Base-by-base conservation (phyloP, 1,284 basidiomycete genomes). In the Acaromyces ingoldii region DNA sequence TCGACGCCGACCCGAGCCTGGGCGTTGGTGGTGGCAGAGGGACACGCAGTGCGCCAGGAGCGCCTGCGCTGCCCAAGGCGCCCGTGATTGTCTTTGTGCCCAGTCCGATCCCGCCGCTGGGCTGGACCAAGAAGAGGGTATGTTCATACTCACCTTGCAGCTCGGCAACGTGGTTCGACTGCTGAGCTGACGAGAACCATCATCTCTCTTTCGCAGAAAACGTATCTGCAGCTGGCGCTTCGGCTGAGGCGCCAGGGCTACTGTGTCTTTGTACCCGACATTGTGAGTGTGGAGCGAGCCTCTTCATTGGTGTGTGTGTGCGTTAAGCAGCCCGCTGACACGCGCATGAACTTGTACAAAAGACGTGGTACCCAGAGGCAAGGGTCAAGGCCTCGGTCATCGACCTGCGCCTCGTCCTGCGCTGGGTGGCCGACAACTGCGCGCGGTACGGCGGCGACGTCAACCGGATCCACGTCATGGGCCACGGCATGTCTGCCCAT, bases 401-500 rank as follows among this genome's bases (percentile, higher is more conserved):
- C 11, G 76, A 78, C 57, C 47, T 74, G 21, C 60, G 76, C 6
- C 44, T 67, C 6, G 72, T 71, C 1, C 57, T 78, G 10, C 61
- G 62, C n/a, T 78, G 77, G 77, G 72, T 75, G 0, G 63, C 64
- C 1, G 57, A 63, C 13, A 65, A 74, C 34, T 70, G 71, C 9
- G 46, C 50, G 31, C 48, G 59, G 33, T 77, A 76, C 42, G 76
- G 76, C 4, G 78, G 77, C 26, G 73, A 76, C 49, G 61, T 71
- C 11, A 45, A 45, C 36, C 56, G 63, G 47, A 76, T 78, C 49
- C 70, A 76, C 40, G 44, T 78, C 0, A 44, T 72, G 51, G 76
- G 77, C 1, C 76, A 77, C 43, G 76, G 77, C 3, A 53, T 75
- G 11, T 75, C 72, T 17, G 75, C 72, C 22, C 75, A 77, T 52